phyloP scores from a whole-genome alignment of 495 filamentous ascomycete genomes.

The Penicillium pancosmium region DNA sequence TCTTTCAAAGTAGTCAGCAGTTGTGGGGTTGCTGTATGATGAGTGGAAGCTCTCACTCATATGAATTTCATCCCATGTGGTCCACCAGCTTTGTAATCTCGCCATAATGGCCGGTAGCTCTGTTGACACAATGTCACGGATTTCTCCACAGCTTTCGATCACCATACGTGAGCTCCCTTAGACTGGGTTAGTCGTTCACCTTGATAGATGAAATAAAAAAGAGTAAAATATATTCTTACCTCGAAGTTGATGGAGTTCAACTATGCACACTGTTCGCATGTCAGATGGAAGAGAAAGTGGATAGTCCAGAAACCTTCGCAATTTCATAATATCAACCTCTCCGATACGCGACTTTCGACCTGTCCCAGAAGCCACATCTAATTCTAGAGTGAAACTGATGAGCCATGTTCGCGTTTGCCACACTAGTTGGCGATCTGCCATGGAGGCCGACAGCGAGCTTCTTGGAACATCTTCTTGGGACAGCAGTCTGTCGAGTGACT shows the following conservation, averaged over 20 bases:
- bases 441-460: slow-evolving; percentile 42
- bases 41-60: slow-evolving; percentile 28
- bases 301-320: slow-evolving; percentile 45
- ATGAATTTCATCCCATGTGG: slow-evolving; percentile 48
- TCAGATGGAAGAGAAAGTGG: slow-evolving; percentile 46
- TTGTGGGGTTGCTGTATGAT: not conserved
- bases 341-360: slow-evolving; percentile 47
- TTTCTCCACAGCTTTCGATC: slow-evolving; percentile 35
- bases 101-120: slow-evolving; percentile 42
- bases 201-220: not conserved
- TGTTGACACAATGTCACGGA: slow-evolving; percentile 32
- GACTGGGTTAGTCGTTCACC: not conserved
- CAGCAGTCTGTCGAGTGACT: slow-evolving; percentile 42
- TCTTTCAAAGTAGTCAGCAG: slow-evolving; percentile 19
- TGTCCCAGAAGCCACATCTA: slow-evolving; percentile 47
- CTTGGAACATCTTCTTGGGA: slow-evolving; percentile 39
- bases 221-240: slow-evolving; percentile 14
- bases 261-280: slow-evolving; percentile 46
- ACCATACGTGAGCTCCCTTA: slow-evolving; percentile 36
- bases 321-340: slow-evolving; percentile 43
- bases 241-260: slow-evolving; percentile 47
- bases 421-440: slow-evolving; percentile 45
- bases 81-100: slow-evolving; percentile 44
- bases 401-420: slow-evolving; percentile 49
- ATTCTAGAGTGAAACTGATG: slow-evolving; percentile 45